Evolutionary conservation across 2,329 filamentous ascomycete genomes (phyloP).

Genomic region (Orbilia javanica): DNA sequence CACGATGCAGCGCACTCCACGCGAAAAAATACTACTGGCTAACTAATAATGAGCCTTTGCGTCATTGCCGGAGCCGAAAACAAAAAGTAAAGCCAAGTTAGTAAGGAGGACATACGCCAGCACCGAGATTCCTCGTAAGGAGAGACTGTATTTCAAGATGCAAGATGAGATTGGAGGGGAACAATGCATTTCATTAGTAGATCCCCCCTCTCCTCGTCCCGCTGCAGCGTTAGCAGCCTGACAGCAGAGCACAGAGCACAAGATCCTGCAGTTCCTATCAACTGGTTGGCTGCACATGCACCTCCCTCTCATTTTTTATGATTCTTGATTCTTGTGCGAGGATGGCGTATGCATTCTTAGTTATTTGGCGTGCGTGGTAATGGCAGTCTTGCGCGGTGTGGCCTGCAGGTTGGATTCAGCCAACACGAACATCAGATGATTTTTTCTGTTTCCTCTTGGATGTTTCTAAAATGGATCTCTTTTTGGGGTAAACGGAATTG

Average conservation of each 20-base stretch:
- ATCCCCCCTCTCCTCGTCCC: slow-evolving; percentile 27
- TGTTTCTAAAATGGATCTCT: not conserved
- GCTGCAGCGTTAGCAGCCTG: slow-evolving; percentile 25
- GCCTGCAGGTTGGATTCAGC: slow-evolving; percentile 31
- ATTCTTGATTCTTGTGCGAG: slow-evolving; percentile 36
- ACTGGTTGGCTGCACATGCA: slow-evolving; percentile 30
- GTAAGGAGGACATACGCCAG: not conserved
- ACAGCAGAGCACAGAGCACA: slow-evolving; percentile 39
- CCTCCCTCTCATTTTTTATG: slow-evolving; percentile 17
- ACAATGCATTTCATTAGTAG: slow-evolving; percentile 23
- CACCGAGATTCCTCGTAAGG: slow-evolving; percentile 14
- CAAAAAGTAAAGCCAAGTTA: not conserved
- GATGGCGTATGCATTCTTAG: slow-evolving; percentile 38
- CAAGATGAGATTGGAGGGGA: slow-evolving; percentile 55
- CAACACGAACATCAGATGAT: slow-evolving; percentile 59
- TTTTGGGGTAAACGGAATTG: slow-evolving; percentile 3
- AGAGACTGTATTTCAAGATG: slow-evolving; percentile 20
- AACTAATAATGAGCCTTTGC: slow-evolving; percentile 28
- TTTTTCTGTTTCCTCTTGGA: slow-evolving; percentile 21
- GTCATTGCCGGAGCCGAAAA: slow-evolving; percentile 37
- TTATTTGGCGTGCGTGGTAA: slow-evolving; percentile 26
- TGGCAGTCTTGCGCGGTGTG: slow-evolving; percentile 18
- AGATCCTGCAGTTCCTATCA: slow-evolving; percentile 37
- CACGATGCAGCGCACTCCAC: slow-evolving; percentile 15
- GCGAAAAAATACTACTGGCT: slow-evolving; percentile 36